Evolutionary conservation across 768 basidiomycete genomes (phyloP), one percentile per base, ranked within the genome.

Genomic region (Rhizopogon roseolus): DNA sequence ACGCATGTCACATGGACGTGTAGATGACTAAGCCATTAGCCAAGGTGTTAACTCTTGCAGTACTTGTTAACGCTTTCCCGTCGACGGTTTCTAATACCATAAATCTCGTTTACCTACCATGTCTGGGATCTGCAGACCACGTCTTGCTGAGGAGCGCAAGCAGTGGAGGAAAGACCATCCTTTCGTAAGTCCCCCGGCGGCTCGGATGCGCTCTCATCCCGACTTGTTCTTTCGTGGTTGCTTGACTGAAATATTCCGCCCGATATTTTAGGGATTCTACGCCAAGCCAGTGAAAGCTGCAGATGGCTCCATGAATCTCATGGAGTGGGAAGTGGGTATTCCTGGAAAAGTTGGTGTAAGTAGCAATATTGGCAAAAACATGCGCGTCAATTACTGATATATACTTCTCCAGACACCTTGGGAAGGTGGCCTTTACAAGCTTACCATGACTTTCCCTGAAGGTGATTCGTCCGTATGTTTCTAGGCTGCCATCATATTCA

Each of bases 141-240:
- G 97, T 64, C 79, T 99, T 14, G 83, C 93, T 28, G 97, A 98
- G 72, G 97, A 99, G 72, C 85, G 97, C 65, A 99, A 99, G 74
- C 92, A 95, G 65, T 99, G 97, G 97, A 75, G 97, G 55, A 98
- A 95, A 71, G 97, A 98, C 61, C 97, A 99, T 71, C 97, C 97
- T 29, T 98, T 96, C 63, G 97, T 98, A 71, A 73, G 92, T 81
- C 53, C 38, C 49, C 42, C 2, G 41, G 41, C 17, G n/a, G 37
- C 29, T 50, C 37, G 38, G 39, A 19, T 17, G 17, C 39, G 25
- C 40, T 48, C 54, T 49, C 52, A 37, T 36, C 41, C 45, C 42
- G 27, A 28, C 22, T 36, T 19, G 13, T 55, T 63, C n/a, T 60
- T 40, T 50, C 6, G 37, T 38, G 25, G 1, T 25, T 49, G 48